phyloP scores from a whole-genome alignment of 1,139 yeast genomes.

The Citeromyces hawaiiensis region DNA sequence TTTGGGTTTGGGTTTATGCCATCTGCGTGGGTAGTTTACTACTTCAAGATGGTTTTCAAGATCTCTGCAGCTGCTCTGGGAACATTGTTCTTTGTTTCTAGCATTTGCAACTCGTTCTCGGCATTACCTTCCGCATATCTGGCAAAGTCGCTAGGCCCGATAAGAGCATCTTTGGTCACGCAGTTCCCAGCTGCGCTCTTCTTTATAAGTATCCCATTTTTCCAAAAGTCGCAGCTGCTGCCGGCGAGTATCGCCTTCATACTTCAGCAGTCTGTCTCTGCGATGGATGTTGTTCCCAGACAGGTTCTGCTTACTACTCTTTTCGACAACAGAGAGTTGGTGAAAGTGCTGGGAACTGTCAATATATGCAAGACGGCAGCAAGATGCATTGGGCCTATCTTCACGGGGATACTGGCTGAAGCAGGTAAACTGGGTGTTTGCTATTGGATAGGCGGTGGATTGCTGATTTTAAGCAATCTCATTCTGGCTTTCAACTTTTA shows the following conservation, averaged over 20 bases:
- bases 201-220: conserved; percentile 38
- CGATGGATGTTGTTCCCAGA: conserved; percentile 89
- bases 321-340: conserved; percentile 47
- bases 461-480: conserved; percentile 32
- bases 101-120: conserved; percentile 44
- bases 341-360: conserved; percentile 74
- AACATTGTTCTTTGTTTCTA: conserved; percentile 45
- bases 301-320: conserved; percentile 65
- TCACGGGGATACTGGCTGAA: conserved; percentile 65
- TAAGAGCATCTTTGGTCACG: conserved; percentile 59
- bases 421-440: conserved; percentile 35
- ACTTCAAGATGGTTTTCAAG: conserved; percentile 33
- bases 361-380: conserved; percentile 81
- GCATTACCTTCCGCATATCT: conserved; percentile 62
- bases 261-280: conserved; percentile 39
- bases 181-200: conserved; percentile 71
- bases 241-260: conserved; percentile 24
- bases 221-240: conserved; percentile 10
- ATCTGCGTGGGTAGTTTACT: conserved; percentile 77
- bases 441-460: conserved; percentile 48
- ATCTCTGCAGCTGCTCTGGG: conserved; percentile 33
- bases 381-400: conserved; percentile 65
- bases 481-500: conserved; percentile 27
- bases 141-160: conserved; percentile 62
- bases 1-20: conserved; percentile 85